Base-by-base conservation (phyloP, 2,329 filamentous ascomycete genomes). In the Penicillium sp. region DNA sequence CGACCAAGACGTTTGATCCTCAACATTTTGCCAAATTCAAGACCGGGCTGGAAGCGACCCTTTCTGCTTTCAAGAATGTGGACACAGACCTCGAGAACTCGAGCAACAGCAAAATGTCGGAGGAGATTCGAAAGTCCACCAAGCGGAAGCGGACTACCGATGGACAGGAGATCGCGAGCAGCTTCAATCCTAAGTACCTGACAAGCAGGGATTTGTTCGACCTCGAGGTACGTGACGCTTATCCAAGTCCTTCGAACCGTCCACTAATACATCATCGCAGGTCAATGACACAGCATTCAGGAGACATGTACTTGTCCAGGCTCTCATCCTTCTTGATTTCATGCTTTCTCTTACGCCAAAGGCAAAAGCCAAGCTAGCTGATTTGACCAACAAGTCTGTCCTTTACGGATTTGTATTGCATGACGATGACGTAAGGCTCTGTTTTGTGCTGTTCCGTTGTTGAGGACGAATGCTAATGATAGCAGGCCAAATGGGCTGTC, bases 151-250 rank as follows among this genome's bases (percentile, higher is more conserved):
- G 79, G 37, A 76, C 78, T 9, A 77, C 72, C 24, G 77, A 81
- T 45, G 79, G 80, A 6, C 75, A 80, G 43, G 83, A 84, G 53
- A 72, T 83, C 44, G 77, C 82, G 22, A 85, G 82, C 63, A 83
- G 81, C 22, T 97, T 95, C 72, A 98, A 98, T 62, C 91, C 94
- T 1, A 98, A 97, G 65, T 99, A 98, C 66, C 78, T 99, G 17
- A 99, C 93, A n/a, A 97, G 90, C 67, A 81, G 86, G 57, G 94
- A 98, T 66, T 76, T 99, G 1, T 99, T 99, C 68, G 88, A 94
- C 61, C 80, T 98, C 40, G 93, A n/a, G n/a, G n/a, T n/a, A n/a
- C n/a, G n/a, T n/a, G n/a, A n/a, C n/a, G n/a, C n/a, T n/a, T n/a
- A n/a, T n/a, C n/a, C n/a, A n/a, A n/a, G n/a, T n/a, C n/a, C n/a